Evolutionary conservation across 441 rosid species (phyloP), one percentile per base, ranked within the genome.

Genomic region (Lepidium campestre): DNA sequence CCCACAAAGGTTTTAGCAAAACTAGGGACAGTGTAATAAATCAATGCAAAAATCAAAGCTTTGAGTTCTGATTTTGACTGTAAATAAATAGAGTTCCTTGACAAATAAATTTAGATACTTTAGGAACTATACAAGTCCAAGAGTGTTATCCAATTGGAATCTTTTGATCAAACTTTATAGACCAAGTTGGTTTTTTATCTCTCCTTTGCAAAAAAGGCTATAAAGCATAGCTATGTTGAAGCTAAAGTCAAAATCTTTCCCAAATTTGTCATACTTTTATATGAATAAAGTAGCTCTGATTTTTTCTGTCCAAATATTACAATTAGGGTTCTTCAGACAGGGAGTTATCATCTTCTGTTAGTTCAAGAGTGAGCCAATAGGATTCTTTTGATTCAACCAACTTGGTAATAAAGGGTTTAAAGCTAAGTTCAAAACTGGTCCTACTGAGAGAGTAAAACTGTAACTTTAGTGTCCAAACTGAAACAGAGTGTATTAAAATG

Each of bases 1-100:
- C 64, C 77, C 72, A 54, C 72, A 37, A 15, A 67, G 57, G 57
- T 59, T 41, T 42, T 52, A 66, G 49, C 72, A 59, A 59, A 66
- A 66, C 62, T 73, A 67, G 66, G 71, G 60, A 72, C 65, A 71
- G 4, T 48, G 19, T 45, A 14, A 63, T 18, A 31, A 40, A 22
- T 32, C 22, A 1, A 39, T 9, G 17, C 3, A 23, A 34, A 59
- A 54, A 57, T 47, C 72, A 47, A 57, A 44, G 35, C 49, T 39
- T 20, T 56, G 58, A 60, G 61, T 41, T 31, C 22, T 45, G 29
- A 40, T 55, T 54, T 55, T 55, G 44, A 55, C 45, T 22, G 23
- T 22, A 22, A n/a, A n/a, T n/a, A n/a, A n/a, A n/a, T n/a, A n/a
- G n/a, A n/a, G n/a, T n/a, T n/a, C n/a, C n/a, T 22, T 22, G 34